Evolutionary conservation across 2,329 filamentous ascomycete species (phyloP), one percentile per base, ranked within the genome.

Genomic region (Nannizziopsis arthrosporioides): DNA sequence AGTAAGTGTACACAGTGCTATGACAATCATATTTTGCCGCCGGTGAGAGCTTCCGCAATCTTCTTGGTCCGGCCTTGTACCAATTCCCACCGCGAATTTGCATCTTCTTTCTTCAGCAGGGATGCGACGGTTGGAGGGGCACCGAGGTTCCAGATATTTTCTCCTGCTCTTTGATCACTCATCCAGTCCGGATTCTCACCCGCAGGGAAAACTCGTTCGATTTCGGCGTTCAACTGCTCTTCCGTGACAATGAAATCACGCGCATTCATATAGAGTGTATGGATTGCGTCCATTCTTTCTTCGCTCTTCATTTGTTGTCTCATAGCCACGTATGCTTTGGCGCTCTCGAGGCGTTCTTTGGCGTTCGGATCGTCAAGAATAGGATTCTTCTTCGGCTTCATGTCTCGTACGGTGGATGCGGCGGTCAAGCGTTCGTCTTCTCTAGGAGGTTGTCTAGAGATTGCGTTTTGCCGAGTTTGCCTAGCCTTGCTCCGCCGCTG

Each of bases 231-330:
- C 31, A 98, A 76, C 63, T 94, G 82, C 44, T 75, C 69, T 63
- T 94, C 88, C 18, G 76, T 81, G 14, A 87, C 81, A 61, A 98
- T 95, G 68, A 96, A 98, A 35, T 78, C 72, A 19, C 84, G 78
- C 4, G 92, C 88, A 57, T 88, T 84, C 69, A 92, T 84, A 68
- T 98, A 98, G 10, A 98, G 76, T 50, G 85, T 81, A 67, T 94
- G 86, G 27, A 98, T 69, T 12, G 82, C 76, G 55, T 90, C 79
- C 52, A 77, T 74, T 44, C 84, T 77, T 46, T 74, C 72, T 50
- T 80, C 73, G 38, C 73, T 71, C 61, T 80, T 80, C 46, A 69
- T 63, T 8, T 66, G 68, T 30, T 72, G 63, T 37, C 74, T 63
- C 11, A 69, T 66, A 43, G 68, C 61, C 49, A 72, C 46, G 48